Evolutionary conservation across 2,329 filamentous ascomycete species (phyloP).

Genomic region (Cladosporium sp.): DNA sequence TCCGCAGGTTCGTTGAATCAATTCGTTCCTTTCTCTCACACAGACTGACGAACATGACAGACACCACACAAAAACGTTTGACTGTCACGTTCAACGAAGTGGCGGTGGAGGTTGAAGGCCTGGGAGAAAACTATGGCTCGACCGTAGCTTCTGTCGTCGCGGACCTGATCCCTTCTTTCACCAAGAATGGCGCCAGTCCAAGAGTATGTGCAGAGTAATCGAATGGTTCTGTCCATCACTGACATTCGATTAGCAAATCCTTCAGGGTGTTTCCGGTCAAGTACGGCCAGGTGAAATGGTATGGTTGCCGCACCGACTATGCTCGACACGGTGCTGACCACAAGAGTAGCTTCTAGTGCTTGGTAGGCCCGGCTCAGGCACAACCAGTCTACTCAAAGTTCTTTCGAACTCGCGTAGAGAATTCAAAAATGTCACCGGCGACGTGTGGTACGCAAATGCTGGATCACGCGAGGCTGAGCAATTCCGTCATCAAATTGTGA

Average conservation of each 20-base stretch:
- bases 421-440: conserved; percentile 19
- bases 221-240: neutral
- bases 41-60: neutral
- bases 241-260: neutral
- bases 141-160: conserved; percentile 5
- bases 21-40: neutral
- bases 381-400: conserved; percentile 62
- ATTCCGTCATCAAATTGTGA: conserved; percentile 41
- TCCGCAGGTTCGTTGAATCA: neutral
- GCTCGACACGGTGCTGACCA: conserved; percentile 44
- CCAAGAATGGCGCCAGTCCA: neutral
- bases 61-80: neutral
- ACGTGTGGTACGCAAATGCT: conserved; percentile 50
- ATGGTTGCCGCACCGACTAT: conserved; percentile 57
- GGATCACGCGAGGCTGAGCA: conserved; percentile 35
- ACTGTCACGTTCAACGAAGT: conserved; percentile 6
- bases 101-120: conserved; percentile 4
- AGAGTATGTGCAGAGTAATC: neutral
- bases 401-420: conserved; percentile 52
- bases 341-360: conserved; percentile 44
- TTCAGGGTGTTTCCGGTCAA: conserved; percentile 1
- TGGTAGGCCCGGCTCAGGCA: conserved; percentile 46
- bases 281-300: conserved; percentile 7
- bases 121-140: conserved; percentile 1
- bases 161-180: neutral